Evolutionary conservation across 73 alveolate genomes (phyloP).

Genomic region (Vitrella brassicaformis): DNA sequence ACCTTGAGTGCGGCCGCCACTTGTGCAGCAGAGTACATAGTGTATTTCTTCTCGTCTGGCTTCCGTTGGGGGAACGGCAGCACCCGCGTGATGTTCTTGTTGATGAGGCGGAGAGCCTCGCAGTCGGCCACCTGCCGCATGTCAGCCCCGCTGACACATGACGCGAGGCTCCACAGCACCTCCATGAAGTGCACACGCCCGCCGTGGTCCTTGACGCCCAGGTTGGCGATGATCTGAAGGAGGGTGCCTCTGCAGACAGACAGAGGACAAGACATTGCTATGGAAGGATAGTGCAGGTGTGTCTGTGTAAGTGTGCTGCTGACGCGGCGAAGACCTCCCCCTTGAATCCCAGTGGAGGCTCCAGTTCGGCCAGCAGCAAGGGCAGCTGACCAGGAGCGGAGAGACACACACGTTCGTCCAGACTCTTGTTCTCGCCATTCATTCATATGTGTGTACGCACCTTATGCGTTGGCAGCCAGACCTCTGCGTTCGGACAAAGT

Average conservation of each 20-base stretch:
- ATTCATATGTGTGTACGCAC: slow-evolving; percentile 26
- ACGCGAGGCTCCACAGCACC: slow-evolving; percentile 48
- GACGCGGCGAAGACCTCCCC: slow-evolving; percentile 36
- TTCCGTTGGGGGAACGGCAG: slow-evolving; percentile 2
- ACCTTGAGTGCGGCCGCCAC: too few relatives aligned
- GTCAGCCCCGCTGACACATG: slow-evolving; percentile 38
- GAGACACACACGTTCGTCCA: slow-evolving; percentile 33
- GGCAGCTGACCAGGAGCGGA: slow-evolving; percentile 39
- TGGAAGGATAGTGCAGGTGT: too few relatives aligned
- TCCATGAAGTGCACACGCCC: slow-evolving; percentile 51
- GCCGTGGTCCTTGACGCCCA: slow-evolving; percentile 38
- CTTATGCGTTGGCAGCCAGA: slow-evolving; percentile 32
- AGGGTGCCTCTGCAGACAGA: slow-evolving; percentile 28
- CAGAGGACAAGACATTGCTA: too few relatives aligned
- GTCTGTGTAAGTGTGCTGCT: too few relatives aligned
- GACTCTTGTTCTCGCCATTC: slow-evolving; percentile 48
- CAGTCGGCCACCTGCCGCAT: slow-evolving; percentile 6
- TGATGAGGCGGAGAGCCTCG: background rate
- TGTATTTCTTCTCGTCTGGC: too few relatives aligned
- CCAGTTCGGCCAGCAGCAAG: slow-evolving; percentile 16
- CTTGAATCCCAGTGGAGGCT: slow-evolving; percentile 54
- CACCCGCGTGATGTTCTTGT: background rate
- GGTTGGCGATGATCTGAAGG: slow-evolving; percentile 30
- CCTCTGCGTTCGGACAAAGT: too few relatives aligned
- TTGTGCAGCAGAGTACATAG: too few relatives aligned